Conservation (phyloP, 2,329 filamentous ascomycete species). For the Botryotinia globosa region DNA sequence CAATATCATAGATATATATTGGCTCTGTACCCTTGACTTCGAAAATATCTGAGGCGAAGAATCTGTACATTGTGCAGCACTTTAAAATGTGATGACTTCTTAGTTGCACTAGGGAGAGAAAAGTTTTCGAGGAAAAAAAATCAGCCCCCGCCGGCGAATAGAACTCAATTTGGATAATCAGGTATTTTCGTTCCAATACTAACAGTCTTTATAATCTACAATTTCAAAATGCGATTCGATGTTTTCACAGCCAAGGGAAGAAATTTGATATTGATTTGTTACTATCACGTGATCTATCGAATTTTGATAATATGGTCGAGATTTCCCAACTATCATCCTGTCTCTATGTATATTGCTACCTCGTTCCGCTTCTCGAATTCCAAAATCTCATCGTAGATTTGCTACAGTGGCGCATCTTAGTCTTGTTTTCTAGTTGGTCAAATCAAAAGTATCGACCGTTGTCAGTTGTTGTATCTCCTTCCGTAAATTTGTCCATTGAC, state of each 20-base stretch:
- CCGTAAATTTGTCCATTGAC: background rate
- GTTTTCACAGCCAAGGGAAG: background rate
- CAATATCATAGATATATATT: conserved; percentile 47
- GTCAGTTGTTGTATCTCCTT: background rate
- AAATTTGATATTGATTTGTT: conserved; percentile 3
- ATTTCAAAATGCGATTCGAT: background rate
- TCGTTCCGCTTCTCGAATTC: background rate
- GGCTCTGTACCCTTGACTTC: conserved; percentile 32
- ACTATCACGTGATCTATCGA: conserved; percentile 9
- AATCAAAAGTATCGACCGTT: background rate
- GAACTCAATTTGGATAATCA: background rate
- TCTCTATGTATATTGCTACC: background rate
- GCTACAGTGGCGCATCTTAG: background rate
- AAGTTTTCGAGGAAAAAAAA: conserved; percentile 6
- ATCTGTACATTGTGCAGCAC: conserved; percentile 38
- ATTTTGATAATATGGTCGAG: background rate
- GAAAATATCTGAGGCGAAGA: conserved; percentile 31
- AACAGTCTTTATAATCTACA: background rate
- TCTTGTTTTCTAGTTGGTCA: background rate
- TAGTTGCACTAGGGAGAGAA: background rate
- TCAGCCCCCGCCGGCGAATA: background rate
- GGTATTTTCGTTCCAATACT: background rate
- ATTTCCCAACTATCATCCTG: background rate
- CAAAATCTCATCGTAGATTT: background rate
- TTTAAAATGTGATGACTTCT: conserved; percentile 26